These are phyloP conservation scores for Begonia fuchsioides DNA, from an alignment of 306 rosid species.

Conservation along the genomic window DNA sequence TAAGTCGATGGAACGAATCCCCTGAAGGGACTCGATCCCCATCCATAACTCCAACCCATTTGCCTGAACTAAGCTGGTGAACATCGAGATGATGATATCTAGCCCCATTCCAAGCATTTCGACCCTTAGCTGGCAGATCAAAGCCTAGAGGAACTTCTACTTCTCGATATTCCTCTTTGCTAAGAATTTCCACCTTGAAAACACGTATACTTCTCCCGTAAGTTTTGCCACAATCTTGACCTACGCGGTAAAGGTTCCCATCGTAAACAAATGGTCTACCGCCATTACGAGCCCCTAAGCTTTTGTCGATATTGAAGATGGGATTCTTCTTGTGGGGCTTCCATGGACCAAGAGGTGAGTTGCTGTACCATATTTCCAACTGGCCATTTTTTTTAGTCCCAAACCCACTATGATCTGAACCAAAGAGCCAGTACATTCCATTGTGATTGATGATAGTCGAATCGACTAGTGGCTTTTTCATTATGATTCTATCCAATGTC, in stretches of 20 bases:
- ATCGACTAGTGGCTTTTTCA: conserved; percentile 82
- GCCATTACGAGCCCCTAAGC: conserved; percentile 91
- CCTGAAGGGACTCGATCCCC: conserved; percentile 98
- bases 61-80: conserved; percentile 66
- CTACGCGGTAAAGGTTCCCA: conserved; percentile 72
- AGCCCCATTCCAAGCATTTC: conserved; percentile 90
- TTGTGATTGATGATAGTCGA: conserved; percentile 38
- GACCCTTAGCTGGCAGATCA: conserved; percentile 58
- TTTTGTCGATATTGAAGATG: conserved; percentile 55
- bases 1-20: conserved; percentile 46
- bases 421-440: conserved; percentile 82
- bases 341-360: conserved; percentile 92
- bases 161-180: conserved; percentile 53
- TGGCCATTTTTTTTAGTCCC: conserved; percentile 80
- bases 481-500: conserved; percentile 57
- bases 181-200: conserved; percentile 76
- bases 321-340: conserved; percentile 77
- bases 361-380: conserved; percentile 83
- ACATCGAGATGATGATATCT: conserved; percentile 90
- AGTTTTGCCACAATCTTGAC: conserved; percentile 81
- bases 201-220: conserved; percentile 59
- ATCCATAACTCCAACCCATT: conserved; percentile 89
- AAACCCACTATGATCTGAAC: conserved; percentile 84
- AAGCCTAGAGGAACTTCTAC: conserved; percentile 64
- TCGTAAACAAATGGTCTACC: conserved; percentile 78